Evolutionary conservation across 176 grass and related monocot genomes (phyloP), one percentile per base, ranked within the genome.

Genomic region (Microstegium vimineum): DNA sequence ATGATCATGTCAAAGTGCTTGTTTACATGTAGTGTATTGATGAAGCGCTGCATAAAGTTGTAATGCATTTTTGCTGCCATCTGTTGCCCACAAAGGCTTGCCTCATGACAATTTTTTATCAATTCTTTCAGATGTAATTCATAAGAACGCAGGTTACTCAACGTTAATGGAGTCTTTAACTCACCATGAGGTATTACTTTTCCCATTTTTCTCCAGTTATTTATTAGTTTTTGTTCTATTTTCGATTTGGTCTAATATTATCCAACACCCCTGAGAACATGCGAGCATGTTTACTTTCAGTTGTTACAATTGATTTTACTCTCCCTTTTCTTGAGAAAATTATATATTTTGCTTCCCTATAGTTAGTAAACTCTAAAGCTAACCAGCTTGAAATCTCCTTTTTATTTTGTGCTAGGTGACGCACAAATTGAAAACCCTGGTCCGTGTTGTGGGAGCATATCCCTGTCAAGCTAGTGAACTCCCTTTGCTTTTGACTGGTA

Each of bases 81-180:
- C 15, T 30, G 22, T 41, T 82, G 35, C 30, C 62, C 46, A 62
- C 35, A 18, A 45, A 85, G 28, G 59, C 64, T 41, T 82, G 27
- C 0, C 43, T 66, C 32, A 34, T 85, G 65, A 82, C 62, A 59
- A 20, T 70, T 81, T 61, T 27, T 81, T 82, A 30, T 78, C 43
- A 35, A 74, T 75, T 67, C 38, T 91, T 69, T 77, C 85, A 94
- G 90, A 77, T 73, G 71, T 86, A 65, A 73, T 90, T 49, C 79
- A 70, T 66, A 38, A 65, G 47, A 46, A 69, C 35, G 71, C 59
- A 56, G 68, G 35, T 73, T 90, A 89, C 82, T 40, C 85, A 11
- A 92, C 92, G 27, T 83, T 97, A 77, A 92, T 94, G 90, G 86
- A 87, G 73, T 97, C 90, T 2, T 82, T 97, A 69, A 87, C 83